Evolutionary conservation across 2,329 filamentous ascomycete genomes (phyloP).

Genomic region (Sarocladium strictum): DNA sequence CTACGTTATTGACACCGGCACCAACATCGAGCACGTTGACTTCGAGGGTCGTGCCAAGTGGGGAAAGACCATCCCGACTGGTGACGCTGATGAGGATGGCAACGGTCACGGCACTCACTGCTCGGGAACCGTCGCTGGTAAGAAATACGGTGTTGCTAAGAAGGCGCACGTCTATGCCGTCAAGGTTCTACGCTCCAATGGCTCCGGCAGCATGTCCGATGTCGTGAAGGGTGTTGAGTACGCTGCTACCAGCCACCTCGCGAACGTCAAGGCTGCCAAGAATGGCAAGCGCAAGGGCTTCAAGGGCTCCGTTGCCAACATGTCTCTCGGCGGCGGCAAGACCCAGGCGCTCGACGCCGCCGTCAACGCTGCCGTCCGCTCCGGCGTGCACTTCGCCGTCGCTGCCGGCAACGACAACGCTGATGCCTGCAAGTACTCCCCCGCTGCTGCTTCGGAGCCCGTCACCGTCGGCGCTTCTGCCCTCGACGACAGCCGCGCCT

Average conservation of each 20-base stretch:
- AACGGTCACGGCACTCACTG: constrained; percentile 99
- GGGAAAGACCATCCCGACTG: constrained; percentile 90
- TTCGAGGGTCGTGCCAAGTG: constrained; percentile 93
- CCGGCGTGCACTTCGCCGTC: constrained; percentile 94
- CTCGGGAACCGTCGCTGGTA: constrained; percentile 94
- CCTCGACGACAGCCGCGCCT: constrained; percentile 89
- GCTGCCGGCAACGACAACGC: constrained; percentile 98
- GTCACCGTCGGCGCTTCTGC: constrained; percentile 95
- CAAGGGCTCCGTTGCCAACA: constrained; percentile 99
- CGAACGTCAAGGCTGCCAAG: constrained; percentile 74
- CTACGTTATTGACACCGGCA: constrained; percentile 97
- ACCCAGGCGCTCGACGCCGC: constrained; percentile 84
- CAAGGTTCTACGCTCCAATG: constrained; percentile 97
- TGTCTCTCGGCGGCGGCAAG: constrained; percentile 98
- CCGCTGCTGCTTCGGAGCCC: constrained; percentile 74
- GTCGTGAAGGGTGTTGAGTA: constrained; percentile 98
- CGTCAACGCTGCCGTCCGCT: constrained; percentile 87
- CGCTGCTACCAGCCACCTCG: constrained; percentile 73
- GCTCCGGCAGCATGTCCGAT: constrained; percentile 96
- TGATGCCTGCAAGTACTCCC: constrained; percentile 98
- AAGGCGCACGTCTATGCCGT: constrained; percentile 95
- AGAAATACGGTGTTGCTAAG: constrained; percentile 99
- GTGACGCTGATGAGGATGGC: constrained; percentile 84
- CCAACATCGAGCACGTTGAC: constrained; percentile 89
- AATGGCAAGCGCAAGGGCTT: constrained; percentile 88